Conservation (phyloP, 2,329 filamentous ascomycete species). For the Epichloe gansuensis region DNA sequence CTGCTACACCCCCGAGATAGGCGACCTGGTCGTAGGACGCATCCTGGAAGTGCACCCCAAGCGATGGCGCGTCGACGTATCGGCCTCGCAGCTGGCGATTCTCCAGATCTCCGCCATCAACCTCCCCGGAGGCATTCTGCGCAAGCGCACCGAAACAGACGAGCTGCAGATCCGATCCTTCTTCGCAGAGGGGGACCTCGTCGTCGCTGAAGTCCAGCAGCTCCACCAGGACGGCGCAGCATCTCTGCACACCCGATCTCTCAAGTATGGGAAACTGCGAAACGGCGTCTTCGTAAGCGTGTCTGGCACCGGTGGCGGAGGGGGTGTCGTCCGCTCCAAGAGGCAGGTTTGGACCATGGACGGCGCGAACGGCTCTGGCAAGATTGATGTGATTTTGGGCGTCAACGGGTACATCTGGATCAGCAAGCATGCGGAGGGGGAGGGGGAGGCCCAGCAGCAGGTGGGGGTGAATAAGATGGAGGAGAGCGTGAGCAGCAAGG, state of each 20-base stretch:
- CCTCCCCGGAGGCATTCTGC: conserved; percentile 80
- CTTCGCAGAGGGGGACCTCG: conserved; percentile 85
- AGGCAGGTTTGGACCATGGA: conserved; percentile 81
- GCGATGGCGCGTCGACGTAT: conserved; percentile 91
- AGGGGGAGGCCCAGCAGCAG: conserved; percentile 27
- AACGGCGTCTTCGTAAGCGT: conserved; percentile 86
- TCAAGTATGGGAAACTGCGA: conserved; percentile 90
- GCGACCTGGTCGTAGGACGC: conserved; percentile 84
- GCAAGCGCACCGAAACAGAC: conserved; percentile 86
- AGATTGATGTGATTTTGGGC: conserved; percentile 76
- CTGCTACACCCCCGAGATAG: conserved; percentile 90
- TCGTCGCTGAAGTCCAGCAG: conserved; percentile 90
- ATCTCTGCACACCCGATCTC: conserved; percentile 72
- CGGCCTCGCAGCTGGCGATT: conserved; percentile 71
- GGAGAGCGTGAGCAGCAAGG: conserved; percentile 69
- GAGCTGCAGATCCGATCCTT: conserved; percentile 96
- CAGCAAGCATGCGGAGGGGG: conserved; percentile 62
- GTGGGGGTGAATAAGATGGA: conserved; percentile 70
- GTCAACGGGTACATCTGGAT: conserved; percentile 98
- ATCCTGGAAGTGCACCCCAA: conserved; percentile 90
- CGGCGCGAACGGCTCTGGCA: conserved; percentile 39
- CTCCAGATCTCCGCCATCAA: conserved; percentile 87
- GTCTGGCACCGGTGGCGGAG: conserved; percentile 69
- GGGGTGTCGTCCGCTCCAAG: conserved; percentile 70
- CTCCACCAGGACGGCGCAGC: conserved; percentile 78